Conservation (phyloP, 2,329 filamentous ascomycete species). For the Colletotrichum plurivorum region DNA sequence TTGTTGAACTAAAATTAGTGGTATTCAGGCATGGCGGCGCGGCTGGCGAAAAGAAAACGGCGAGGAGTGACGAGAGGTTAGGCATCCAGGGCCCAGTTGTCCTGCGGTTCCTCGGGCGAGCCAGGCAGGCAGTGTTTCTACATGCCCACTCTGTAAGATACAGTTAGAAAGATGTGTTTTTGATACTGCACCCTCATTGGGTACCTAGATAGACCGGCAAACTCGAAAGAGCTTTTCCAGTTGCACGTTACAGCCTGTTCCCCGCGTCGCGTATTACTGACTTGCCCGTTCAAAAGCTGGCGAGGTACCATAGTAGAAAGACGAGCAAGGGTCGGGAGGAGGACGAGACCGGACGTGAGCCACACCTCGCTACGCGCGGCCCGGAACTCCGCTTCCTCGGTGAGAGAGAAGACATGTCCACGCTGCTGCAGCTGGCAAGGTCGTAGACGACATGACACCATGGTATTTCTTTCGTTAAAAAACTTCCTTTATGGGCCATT, state of each 20-base stretch:
- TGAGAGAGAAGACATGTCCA: too few relatives aligned
- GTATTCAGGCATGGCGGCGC: conserved; percentile 33
- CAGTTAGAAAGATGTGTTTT: conserved; percentile 15
- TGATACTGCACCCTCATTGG: conserved; percentile 8
- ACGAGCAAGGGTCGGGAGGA: too few relatives aligned
- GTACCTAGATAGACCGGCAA: conserved; percentile 15
- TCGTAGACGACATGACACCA: too few relatives aligned
- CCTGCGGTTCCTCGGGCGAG: conserved; percentile 5
- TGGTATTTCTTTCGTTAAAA: too few relatives aligned
- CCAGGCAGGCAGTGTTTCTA: not conserved
- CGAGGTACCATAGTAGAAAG: too few relatives aligned
- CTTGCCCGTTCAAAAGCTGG: too few relatives aligned
- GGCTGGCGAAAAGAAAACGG: conserved; percentile 27
- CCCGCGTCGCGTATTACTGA: too few relatives aligned
- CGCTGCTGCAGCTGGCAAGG: too few relatives aligned
- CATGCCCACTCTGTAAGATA: conserved; percentile 25
- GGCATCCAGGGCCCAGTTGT: not conserved
- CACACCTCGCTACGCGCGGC: too few relatives aligned
- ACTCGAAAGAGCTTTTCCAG: conserved; percentile 11
- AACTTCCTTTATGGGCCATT: too few relatives aligned
- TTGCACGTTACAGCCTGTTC: not conserved
- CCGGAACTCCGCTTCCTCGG: too few relatives aligned
- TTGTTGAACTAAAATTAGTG: conserved; percentile 28
- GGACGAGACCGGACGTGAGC: too few relatives aligned
- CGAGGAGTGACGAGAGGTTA: not conserved